Evolutionary conservation across 768 basidiomycete genomes (phyloP), one percentile per base, ranked within the genome.

Genomic region (Boletus subcaerulescens): DNA sequence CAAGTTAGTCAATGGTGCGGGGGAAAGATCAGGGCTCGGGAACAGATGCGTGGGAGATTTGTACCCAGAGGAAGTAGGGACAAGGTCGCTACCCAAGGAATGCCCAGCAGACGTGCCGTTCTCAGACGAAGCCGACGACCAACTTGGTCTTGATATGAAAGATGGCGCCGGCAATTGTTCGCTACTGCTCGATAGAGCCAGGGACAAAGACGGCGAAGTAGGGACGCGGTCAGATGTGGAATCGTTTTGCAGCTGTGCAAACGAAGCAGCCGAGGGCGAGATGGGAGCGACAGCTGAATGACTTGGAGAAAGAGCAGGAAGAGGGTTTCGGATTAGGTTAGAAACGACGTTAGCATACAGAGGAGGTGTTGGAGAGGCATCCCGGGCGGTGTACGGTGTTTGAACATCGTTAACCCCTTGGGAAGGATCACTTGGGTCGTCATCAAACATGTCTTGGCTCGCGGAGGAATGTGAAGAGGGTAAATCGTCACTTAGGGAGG

Each of bases 91-190:
- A 26, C 55, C 59, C 12, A 52, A 33, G 13, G 64, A 56, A 39
- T 60, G 60, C 24, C 56, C 55, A 0, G 49, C 22, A 5, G 57
- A 54, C 12, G 40, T 36, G 14, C 59, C 61, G 33, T 45, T 52
- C 44, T 70, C 71, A 14, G 70, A 73, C 12, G 64, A 66, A 24
- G 46, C 38, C 5, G 64, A 66, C 14, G 64, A 51, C 65, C 61
- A 64, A 48, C 66, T 65, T 18, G 57, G 54, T 48, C 63, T 62
- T 11, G 63, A 50, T 8, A 20, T 0, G 48, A 64, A 61, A 26
- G 58, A 26, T 17, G 61, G 57, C 43, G 48, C 56, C 9, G 59
- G 22, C 7, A 54, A 52, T 24, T 54, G 50, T 24, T 67, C 69
- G 24, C 54, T 55, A 15, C 43, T 47, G 15, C 45, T 66, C 26